Base-by-base conservation (phyloP, 805 yeast species). In the Wilhelminamyces savonicus region DNA sequence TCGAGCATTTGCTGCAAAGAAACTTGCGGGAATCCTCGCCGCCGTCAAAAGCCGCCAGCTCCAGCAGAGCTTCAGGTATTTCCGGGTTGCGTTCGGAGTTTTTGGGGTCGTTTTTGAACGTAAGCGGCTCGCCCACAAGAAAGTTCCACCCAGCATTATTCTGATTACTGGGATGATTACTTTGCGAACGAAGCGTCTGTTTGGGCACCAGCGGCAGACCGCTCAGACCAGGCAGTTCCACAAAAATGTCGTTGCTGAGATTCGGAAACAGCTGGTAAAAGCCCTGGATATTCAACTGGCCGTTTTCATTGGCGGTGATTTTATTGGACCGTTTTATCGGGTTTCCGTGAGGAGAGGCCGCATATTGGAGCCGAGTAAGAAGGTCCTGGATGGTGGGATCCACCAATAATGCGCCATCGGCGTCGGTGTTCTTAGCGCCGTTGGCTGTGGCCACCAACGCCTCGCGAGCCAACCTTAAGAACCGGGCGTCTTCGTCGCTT, bases 371-470 rank as follows among this genome's bases (percentile, higher is more conserved):
- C 30, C 84, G 50, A 40, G 66, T 63, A 30, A 77, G 52, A n/a
- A 77, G 57, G 43, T 74, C 80, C 37, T 70, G 54, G 16, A 77
- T 74, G 0, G 83, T 76, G 4, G 84, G 83, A 46, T 77, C 84
- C 5, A 77, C 70, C 15, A 69, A 55, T 30, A 40, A 41, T 15
- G 48, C 30, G 8, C 30, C 32, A 16, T 40, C 37, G 15, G 36
- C 22, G 13, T 56, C 52, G 33, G 58, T 54, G 5, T 21, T 5
- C 13, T 43, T 43, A 36, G 65, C 64, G 3, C 71, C 65, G 8
- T 41, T 45, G 9, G 69, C 67, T 0, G 75, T 69, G 16, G 76
- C 74, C 9, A 70, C 75, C 12, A 71, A 56, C 3, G 79, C 82
- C 43, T 77, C 81, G 35, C 73, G 71, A 3, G 84, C 84, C 13